Conservation (phyloP, 345 rosid genomes). For the Conringia planisiliqua region DNA sequence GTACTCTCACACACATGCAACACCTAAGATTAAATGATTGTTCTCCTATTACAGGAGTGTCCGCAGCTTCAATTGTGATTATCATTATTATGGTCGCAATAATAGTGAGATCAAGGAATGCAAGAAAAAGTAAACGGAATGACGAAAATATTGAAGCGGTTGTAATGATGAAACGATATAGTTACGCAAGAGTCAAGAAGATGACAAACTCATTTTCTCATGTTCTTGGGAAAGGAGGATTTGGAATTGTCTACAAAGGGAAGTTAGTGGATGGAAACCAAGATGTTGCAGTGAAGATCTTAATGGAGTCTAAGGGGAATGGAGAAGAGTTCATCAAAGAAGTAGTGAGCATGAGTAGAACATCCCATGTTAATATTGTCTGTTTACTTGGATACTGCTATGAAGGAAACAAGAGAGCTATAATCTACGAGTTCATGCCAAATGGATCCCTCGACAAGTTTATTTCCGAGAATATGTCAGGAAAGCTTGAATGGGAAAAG, state of each 20-base stretch:
- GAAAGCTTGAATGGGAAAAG: not conserved
- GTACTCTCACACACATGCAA: not conserved
- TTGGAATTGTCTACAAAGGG: constrained; percentile 18
- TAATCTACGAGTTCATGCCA: not conserved
- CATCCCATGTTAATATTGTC: constrained; percentile 49
- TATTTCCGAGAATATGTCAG: not conserved
- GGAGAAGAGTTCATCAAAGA: constrained; percentile 50
- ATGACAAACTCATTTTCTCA: constrained; percentile 29
- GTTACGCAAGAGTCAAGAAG: constrained; percentile 21
- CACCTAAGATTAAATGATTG: not conserved
- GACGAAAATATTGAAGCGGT: not conserved
- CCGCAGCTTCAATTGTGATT: not conserved
- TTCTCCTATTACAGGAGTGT: not conserved
- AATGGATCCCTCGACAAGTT: not conserved
- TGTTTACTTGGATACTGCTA: constrained; percentile 19
- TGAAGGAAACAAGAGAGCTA: not conserved
- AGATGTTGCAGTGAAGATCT: constrained; percentile 33
- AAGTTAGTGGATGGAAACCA: not conserved
- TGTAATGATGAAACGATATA: constrained; percentile 20
- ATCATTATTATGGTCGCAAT: not conserved
- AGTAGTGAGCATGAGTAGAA: constrained; percentile 47
- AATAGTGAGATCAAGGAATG: not conserved
- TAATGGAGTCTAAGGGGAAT: constrained; percentile 7
- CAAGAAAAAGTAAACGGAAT: not conserved
- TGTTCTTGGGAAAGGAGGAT: constrained; percentile 35